phyloP scores from a whole-genome alignment of 441 rosid genomes.

The Theobroma grandiflorum region DNA sequence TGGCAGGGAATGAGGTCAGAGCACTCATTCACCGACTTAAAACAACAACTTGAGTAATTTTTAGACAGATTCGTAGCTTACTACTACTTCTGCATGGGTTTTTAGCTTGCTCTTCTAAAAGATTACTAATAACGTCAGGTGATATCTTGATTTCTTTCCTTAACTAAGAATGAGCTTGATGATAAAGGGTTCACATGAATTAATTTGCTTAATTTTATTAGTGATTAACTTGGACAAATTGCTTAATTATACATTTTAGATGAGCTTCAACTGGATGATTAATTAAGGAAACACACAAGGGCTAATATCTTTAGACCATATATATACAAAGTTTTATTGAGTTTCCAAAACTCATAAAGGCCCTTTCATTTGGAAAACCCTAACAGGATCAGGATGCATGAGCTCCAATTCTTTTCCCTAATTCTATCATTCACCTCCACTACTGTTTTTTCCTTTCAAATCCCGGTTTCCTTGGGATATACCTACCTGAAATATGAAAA shows the following conservation, averaged over 20 bases:
- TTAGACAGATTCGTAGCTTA: not conserved
- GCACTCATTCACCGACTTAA: slow-evolving; percentile 12
- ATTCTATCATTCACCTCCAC: slow-evolving; percentile 29
- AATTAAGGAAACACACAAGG: too few relatives aligned
- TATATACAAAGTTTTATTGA: not conserved
- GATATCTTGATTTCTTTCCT: not conserved
- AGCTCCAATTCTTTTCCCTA: not conserved
- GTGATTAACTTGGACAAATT: too few relatives aligned
- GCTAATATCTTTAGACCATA: not conserved
- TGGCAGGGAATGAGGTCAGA: slow-evolving; percentile 29
- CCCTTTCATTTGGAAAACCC: not conserved
- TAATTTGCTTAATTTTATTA: not conserved
- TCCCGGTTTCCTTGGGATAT: slow-evolving; percentile 31
- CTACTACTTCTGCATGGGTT: not conserved
- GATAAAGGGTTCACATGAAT: not conserved
- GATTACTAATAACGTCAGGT: too few relatives aligned
- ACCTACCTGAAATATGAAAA: slow-evolving; percentile 43
- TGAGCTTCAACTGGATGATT: not conserved
- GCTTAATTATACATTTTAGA: not conserved
- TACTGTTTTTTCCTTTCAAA: slow-evolving; percentile 32
- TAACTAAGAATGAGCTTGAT: not conserved
- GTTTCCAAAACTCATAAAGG: too few relatives aligned
- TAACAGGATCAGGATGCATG: not conserved
- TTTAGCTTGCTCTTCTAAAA: not conserved
- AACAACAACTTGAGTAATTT: not conserved